phyloP scores from a whole-genome alignment of 352 stramenopile species.

The Thalassiosira sp. region DNA sequence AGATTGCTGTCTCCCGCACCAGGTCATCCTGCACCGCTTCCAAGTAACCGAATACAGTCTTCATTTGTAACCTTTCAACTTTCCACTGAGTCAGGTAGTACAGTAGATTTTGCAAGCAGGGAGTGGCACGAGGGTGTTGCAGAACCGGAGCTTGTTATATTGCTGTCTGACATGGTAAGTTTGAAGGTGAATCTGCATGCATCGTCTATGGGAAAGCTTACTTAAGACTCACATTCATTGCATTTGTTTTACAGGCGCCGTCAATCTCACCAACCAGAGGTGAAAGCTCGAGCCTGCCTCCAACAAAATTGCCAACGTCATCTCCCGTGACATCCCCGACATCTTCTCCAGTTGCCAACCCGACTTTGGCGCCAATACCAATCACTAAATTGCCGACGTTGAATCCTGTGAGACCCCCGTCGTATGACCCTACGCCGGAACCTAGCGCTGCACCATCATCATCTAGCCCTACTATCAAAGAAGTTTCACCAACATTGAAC shows the following conservation, averaged over 20 bases:
- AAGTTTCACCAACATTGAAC: background rate
- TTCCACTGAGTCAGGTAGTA: background rate
- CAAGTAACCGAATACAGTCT: background rate
- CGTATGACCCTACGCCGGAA: background rate
- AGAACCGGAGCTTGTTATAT: conserved; percentile 5
- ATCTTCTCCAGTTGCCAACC: background rate
- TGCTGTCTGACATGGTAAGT: conserved; percentile 2
- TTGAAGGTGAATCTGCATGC: background rate
- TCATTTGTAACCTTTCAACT: background rate
- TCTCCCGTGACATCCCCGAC: background rate
- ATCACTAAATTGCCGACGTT: background rate
- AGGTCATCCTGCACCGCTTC: background rate
- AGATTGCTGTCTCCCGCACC: background rate
- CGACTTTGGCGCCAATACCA: background rate
- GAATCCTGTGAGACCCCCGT: no score
- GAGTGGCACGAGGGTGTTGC: background rate
- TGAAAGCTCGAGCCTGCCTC: no score
- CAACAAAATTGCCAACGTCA: background rate
- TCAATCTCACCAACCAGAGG: no score
- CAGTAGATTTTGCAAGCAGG: conserved; percentile 2
- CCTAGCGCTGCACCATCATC: background rate
- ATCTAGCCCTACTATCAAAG: background rate
- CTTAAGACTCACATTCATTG: background rate
- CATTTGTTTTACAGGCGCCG: background rate
- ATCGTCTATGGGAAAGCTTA: background rate